Evolutionary conservation across 140 eudicot species (phyloP).

Genomic region (Flaveria floridana): DNA sequence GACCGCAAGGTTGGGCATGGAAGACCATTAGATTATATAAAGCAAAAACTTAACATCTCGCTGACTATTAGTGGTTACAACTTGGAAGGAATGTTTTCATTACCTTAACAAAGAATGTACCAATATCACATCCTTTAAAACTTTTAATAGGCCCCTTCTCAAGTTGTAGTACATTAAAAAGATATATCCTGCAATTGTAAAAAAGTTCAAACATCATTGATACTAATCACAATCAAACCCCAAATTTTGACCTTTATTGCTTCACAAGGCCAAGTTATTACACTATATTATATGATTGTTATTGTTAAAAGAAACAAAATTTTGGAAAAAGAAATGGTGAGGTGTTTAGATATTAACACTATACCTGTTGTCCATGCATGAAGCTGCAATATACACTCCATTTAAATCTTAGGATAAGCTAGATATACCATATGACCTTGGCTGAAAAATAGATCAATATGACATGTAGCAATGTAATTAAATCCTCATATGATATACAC

Average conservation of each 20-base stretch:
- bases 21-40: not conserved
- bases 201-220: not conserved
- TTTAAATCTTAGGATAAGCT: conserved; percentile 87
- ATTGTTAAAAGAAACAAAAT: not conserved
- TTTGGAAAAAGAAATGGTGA: not conserved
- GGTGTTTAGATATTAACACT: not conserved
- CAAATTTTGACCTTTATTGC: not conserved
- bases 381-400: conserved; percentile 75
- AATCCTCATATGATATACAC: not conserved
- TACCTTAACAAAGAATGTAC: conserved; percentile 83
- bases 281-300: not conserved
- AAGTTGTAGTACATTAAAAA: conserved; percentile 71
- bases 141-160: conserved; percentile 71
- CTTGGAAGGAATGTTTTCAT: not conserved
- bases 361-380: conserved; percentile 94
- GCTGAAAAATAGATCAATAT: conserved; percentile 40
- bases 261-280: not conserved
- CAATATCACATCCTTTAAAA: conserved; percentile 67
- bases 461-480: not conserved
- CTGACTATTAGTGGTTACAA: not conserved
- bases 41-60: not conserved
- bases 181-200: conserved; percentile 51
- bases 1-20: conserved; percentile 49
- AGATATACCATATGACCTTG: conserved; percentile 72
- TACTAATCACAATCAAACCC: not conserved